A percentile compares a stretch with the other conserved stretches of the same genome.
These are phyloP conservation scores for Mortierella sp. DNA, from an alignment of 371 early-diverging fungal genomes.

Conservation along the genomic window DNA sequence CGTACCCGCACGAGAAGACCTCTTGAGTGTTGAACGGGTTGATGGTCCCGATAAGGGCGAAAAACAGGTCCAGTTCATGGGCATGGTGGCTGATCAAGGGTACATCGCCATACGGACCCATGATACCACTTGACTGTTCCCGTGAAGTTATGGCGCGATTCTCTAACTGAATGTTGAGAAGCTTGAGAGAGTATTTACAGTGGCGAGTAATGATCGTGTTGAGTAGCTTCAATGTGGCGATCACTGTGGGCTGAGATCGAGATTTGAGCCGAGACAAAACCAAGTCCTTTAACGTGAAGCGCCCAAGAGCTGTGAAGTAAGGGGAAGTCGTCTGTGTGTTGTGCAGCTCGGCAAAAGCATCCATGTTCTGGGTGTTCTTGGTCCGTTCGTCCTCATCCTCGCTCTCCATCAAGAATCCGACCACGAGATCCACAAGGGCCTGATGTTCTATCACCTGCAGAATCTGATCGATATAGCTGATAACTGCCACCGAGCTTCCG, in stretches of 20 bases:
- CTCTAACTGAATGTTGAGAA: slow-evolving; percentile 72
- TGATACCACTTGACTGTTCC: slow-evolving; percentile 1
- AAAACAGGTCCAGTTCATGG: slow-evolving; percentile 74
- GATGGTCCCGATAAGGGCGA: slow-evolving; percentile 69
- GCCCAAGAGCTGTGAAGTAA: slow-evolving; percentile 61
- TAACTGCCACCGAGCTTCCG: slow-evolving; percentile 87
- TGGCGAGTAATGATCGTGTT: slow-evolving; percentile 80
- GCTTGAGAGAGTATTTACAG: slow-evolving; percentile 73
- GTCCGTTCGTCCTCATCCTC: slow-evolving; percentile 53
- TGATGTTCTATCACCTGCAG: slow-evolving; percentile 78
- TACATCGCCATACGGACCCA: slow-evolving; percentile 12
- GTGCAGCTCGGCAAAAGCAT: slow-evolving; percentile 34
- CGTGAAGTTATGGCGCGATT: slow-evolving; percentile 34
- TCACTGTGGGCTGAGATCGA: slow-evolving; percentile 75
- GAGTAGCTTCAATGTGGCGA: slow-evolving; percentile 83
- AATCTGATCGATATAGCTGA: slow-evolving; percentile 88
- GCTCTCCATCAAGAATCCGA: slow-evolving; percentile 77
- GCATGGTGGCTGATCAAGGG: slow-evolving; percentile 71
- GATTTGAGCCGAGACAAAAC: slow-evolving; percentile 79
- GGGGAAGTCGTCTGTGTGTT: slow-evolving; percentile 53
- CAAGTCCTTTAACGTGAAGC: slow-evolving; percentile 78
- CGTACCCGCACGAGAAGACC: slow-evolving; percentile 69
- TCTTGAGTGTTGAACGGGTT: slow-evolving; percentile 64
- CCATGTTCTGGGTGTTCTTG: slow-evolving; percentile 5
- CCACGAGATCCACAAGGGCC: slow-evolving; percentile 75